Conservation (phyloP, 2,329 filamentous ascomycete genomes). For the Pseudogymnoascus sp. region DNA sequence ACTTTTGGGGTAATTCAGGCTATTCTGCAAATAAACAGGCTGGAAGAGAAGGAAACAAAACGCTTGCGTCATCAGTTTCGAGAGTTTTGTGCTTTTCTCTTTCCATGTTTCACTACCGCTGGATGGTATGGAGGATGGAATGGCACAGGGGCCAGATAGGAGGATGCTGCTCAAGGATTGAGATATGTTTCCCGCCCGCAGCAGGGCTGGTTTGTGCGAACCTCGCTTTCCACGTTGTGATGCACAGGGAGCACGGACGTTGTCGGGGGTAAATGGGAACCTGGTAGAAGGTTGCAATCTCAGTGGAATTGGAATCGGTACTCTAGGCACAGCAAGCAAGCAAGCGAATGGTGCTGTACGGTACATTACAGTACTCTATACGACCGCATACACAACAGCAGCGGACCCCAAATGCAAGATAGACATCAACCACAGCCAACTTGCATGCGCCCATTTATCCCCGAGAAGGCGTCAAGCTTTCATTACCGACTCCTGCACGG, state of each 20-base stretch:
- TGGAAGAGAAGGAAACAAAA: background rate
- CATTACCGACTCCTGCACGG: background rate
- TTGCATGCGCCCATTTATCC: background rate
- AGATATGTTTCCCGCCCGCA: background rate
- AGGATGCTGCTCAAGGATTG: background rate
- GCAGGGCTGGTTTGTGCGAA: background rate
- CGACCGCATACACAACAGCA: background rate
- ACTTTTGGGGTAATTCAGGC: background rate
- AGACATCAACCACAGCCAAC: background rate
- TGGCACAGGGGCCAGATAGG: too few relatives aligned
- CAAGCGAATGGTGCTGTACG: background rate
- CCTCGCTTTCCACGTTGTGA: background rate
- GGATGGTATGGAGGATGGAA: too few relatives aligned
- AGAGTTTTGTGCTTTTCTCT: background rate
- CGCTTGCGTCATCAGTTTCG: background rate
- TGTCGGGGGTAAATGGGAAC: background rate
- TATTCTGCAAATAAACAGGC: background rate
- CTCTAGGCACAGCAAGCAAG: background rate
- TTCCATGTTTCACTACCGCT: too few relatives aligned
- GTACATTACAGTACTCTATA: background rate
- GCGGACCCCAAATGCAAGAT: background rate
- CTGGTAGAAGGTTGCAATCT: background rate
- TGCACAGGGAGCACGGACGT: background rate
- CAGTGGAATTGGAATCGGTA: background rate
- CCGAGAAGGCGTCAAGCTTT: background rate